Conservation (phyloP, 495 filamentous ascomycete genomes). For the Xylaria acuta region DNA sequence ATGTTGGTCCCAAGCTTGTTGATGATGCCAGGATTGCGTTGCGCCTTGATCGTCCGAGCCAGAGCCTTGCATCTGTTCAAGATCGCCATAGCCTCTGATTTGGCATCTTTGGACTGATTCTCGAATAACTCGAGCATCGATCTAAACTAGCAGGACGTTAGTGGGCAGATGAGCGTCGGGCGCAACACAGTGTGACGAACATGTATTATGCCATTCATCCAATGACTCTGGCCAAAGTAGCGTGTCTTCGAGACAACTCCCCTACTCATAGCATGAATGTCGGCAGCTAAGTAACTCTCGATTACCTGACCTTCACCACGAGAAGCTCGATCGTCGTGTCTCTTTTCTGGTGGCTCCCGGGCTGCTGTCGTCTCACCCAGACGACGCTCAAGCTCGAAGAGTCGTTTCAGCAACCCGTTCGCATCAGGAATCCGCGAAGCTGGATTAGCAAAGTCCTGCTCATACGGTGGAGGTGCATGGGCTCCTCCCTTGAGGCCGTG, state of each 20-base stretch:
- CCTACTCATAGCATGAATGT: conserved; percentile 39
- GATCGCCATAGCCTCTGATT: conserved; percentile 35
- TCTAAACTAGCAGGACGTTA: conserved; percentile 43
- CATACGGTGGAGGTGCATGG: not conserved
- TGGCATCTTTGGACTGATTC: conserved; percentile 41
- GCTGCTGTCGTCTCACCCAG: conserved; percentile 30
- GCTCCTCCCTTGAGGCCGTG: not conserved
- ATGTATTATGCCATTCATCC: conserved; percentile 51
- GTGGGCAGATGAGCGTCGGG: not conserved
- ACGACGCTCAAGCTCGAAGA: conserved; percentile 37
- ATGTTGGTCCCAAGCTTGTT: conserved; percentile 41
- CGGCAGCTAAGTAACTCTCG: conserved; percentile 27
- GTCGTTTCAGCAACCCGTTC: conserved; percentile 28
- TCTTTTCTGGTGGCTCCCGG: conserved; percentile 23
- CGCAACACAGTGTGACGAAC: conserved; percentile 41
- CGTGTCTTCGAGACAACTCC: conserved; percentile 61
- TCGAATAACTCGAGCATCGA: conserved; percentile 50
- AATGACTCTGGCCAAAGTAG: conserved; percentile 64
- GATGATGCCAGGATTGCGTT: conserved; percentile 50
- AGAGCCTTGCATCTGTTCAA: conserved; percentile 54
- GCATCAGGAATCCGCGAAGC: conserved; percentile 25
- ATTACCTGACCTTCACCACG: conserved; percentile 34
- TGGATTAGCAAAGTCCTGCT: not conserved
- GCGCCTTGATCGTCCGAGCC: conserved; percentile 53
- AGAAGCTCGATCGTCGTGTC: conserved; percentile 37